Conservation (phyloP, 108 stramenopile species). For the Nitzschia putrida region DNA sequence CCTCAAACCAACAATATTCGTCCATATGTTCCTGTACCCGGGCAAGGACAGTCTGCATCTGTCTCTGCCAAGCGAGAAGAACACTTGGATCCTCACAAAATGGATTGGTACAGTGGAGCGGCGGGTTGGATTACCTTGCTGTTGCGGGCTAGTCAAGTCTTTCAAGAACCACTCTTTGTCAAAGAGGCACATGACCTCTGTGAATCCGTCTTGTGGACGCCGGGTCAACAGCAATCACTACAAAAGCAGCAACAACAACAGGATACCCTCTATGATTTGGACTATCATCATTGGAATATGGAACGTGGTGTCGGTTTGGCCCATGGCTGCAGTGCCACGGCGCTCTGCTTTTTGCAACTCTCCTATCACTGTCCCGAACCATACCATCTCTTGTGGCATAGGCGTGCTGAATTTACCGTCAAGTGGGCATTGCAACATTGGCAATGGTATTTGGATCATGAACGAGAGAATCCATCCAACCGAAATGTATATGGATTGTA, state of each 20-base stretch:
- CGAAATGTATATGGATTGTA: constrained; percentile 45
- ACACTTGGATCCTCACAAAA: neutral
- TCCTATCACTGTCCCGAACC: neutral
- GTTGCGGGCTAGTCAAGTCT: constrained; percentile 9
- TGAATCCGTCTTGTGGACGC: constrained; percentile 59
- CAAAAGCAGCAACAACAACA: constrained; percentile 41
- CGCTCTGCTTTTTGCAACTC: constrained; percentile 62
- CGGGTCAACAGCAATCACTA: constrained; percentile 57
- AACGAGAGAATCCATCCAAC: neutral
- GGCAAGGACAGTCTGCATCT: neutral
- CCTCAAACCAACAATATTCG: constrained; percentile 46
- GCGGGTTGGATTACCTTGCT: constrained; percentile 64
- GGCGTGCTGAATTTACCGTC: constrained; percentile 32
- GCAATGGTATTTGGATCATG: constrained; percentile 5
- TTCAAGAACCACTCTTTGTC: constrained; percentile 13
- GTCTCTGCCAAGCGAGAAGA: neutral
- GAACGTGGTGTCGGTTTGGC: constrained; percentile 72
- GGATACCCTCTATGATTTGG: constrained; percentile 41
- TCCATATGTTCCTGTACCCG: neutral
- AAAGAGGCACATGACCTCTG: constrained; percentile 81
- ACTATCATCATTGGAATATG: too few species aligned
- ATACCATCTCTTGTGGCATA: constrained; percentile 29
- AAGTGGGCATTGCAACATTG: constrained; percentile 41
- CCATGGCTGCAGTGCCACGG: constrained; percentile 71
- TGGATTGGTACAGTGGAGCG: constrained; percentile 71